These are phyloP conservation scores for Gossypium davidsonii DNA, from an alignment of 441 rosid species.

Conservation along the genomic window DNA sequence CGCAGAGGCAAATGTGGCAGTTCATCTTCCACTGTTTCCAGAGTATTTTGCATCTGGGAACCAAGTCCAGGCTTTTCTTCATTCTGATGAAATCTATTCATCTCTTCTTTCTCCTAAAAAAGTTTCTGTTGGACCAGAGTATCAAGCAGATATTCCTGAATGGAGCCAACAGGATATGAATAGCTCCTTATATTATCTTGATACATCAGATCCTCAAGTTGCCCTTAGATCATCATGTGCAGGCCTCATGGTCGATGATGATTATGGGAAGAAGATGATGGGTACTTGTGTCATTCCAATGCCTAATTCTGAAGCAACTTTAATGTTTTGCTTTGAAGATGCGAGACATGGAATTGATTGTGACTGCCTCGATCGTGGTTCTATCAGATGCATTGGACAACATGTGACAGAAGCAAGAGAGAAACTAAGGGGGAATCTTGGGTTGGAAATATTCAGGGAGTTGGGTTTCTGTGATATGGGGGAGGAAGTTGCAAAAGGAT, in stretches of 20 bases:
- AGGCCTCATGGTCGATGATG: not conserved
- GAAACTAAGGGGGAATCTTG: constrained; percentile 28
- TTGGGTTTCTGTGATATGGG: constrained; percentile 54
- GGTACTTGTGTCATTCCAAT: constrained; percentile 44
- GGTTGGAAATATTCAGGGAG: constrained; percentile 27
- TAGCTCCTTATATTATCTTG: constrained; percentile 5
- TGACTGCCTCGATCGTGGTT: constrained; percentile 39
- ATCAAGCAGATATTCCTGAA: constrained; percentile 37
- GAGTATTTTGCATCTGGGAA: constrained; percentile 32
- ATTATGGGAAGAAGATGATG: constrained; percentile 16
- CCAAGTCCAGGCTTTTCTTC: constrained; percentile 24
- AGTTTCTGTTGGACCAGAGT: constrained; percentile 35
- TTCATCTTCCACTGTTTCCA: constrained; percentile 30
- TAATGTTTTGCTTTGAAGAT: constrained; percentile 11
- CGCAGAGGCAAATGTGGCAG: constrained; percentile 7
- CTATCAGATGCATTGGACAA: constrained; percentile 46
- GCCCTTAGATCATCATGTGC: not conserved
- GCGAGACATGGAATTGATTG: constrained; percentile 34
- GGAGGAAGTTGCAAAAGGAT: constrained; percentile 42
- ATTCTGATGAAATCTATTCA: constrained; percentile 31
- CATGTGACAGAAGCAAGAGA: constrained; percentile 49
- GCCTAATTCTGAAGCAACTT: constrained; percentile 31
- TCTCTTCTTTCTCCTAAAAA: constrained; percentile 25
- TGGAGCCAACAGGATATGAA: constrained; percentile 19
- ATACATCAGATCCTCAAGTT: constrained; percentile 12